Percentiles rank a stretch among this genome's conserved stretches.
These are phyloP conservation scores for Xylaria sp. DNA, from an alignment of 2,329 filamentous ascomycete species.

Conservation along the genomic window DNA sequence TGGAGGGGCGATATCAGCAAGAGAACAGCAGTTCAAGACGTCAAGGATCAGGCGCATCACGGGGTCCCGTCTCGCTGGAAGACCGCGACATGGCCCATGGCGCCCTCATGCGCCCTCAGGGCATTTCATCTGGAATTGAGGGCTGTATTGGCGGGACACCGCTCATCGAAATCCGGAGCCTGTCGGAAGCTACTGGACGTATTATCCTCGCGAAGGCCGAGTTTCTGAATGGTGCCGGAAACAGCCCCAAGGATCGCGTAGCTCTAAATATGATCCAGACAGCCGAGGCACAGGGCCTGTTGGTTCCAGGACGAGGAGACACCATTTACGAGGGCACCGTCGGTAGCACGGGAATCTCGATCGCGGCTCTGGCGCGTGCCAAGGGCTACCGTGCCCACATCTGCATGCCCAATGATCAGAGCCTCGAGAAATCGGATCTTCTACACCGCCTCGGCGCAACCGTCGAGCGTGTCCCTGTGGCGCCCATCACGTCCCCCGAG, in stretches of 20 bases:
- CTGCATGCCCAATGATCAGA: slow-evolving; percentile 93
- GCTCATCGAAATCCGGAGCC: slow-evolving; percentile 75
- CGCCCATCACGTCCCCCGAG: slow-evolving; percentile 84
- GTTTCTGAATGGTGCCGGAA: slow-evolving; percentile 91
- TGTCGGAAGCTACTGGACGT: slow-evolving; percentile 82
- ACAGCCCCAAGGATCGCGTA: slow-evolving; percentile 91
- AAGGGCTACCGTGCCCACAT: slow-evolving; percentile 90
- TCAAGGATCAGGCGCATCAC: slow-evolving; percentile 41
- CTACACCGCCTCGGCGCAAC: slow-evolving; percentile 82
- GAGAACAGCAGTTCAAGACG: slow-evolving; percentile 31
- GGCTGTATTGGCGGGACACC: slow-evolving; percentile 92
- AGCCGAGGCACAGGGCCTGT: slow-evolving; percentile 71
- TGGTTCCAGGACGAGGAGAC: slow-evolving; percentile 77
- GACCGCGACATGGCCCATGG: slow-evolving; percentile 44
- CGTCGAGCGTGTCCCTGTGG: slow-evolving; percentile 87
- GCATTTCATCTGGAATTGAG: slow-evolving; percentile 74
- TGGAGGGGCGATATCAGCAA: slow-evolving; percentile 59
- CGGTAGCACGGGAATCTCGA: slow-evolving; percentile 90
- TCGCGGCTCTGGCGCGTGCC: slow-evolving; percentile 82
- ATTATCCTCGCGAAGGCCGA: slow-evolving; percentile 91
- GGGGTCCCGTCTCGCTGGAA: slow-evolving; percentile 49
- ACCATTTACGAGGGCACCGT: slow-evolving; percentile 97
- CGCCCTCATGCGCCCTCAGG: slow-evolving; percentile 19
- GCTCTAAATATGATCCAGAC: slow-evolving; percentile 81
- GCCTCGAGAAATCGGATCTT: slow-evolving; percentile 80